Base-by-base conservation (phyloP, 2,329 filamentous ascomycete genomes). In the Clarireedia sp. region DNA sequence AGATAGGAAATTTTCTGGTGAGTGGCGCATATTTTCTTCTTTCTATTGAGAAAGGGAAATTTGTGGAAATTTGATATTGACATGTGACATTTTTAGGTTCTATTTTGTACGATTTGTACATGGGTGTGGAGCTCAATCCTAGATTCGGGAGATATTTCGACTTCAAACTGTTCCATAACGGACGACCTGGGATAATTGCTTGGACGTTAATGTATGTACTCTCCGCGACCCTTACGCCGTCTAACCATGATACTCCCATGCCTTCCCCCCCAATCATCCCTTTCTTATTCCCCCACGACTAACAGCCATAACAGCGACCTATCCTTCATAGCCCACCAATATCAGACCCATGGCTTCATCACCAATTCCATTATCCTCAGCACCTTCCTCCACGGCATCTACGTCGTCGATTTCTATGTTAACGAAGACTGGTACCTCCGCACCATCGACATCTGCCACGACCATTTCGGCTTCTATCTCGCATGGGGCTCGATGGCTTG, bases 361-460 rank as follows among this genome's bases (percentile, higher is more conserved):
- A 71, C 68, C 12, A 72, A 72, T 33, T 72, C 71, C 2, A 68
- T 78, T 14, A 60, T 78, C 1, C 66, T 77, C 8, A 69, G 74
- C 8, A 71, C 71, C 6, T 65, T 74, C 33, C 67, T 78, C 1
- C 75, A 78, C 56, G 62, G 65, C 0, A 60, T 75, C 7, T 77
- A 78, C 50, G 71, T 76, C 7, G 59, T 76, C 0, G 75, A 78
- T 47, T 77, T 78, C 55, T 78, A 78, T 49, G 64, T 73, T 48
- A 76, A 77, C 7, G 75, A 77, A 59, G 69, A 72, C 12, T 78
- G 75, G 75, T 76, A 77, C 57, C 64, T 75, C 41, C 66, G 70
- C 24, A 74, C 72, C 16, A 71, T 74, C 21, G 71, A 74, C 50
- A 74, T 74, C 44, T 66, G 66, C 48, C 71, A 74, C 54, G 71